These are phyloP conservation scores for Bullera alba DNA, from an alignment of 768 basidiomycete genomes.

Conservation along the genomic window DNA sequence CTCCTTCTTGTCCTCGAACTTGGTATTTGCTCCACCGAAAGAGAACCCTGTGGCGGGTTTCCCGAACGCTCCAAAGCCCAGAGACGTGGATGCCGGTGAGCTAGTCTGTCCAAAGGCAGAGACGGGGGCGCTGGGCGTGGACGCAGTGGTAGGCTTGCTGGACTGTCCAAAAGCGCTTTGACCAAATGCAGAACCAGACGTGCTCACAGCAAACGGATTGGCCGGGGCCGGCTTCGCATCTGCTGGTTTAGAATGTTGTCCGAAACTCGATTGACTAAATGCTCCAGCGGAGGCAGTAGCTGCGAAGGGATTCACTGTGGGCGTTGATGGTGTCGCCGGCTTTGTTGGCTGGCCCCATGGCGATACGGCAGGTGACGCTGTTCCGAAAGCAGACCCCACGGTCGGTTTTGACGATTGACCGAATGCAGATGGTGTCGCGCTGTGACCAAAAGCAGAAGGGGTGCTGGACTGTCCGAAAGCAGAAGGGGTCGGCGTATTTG, in stretches of 20 bases:
- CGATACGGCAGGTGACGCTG: no score
- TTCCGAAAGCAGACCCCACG: no score
- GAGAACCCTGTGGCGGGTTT: not conserved
- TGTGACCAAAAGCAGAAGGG: constrained; percentile 11
- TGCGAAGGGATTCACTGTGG: no score
- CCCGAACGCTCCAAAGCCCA: constrained; percentile 15
- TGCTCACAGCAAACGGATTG: constrained; percentile 9
- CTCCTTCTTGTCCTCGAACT: no score
- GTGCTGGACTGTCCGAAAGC: constrained; percentile 20
- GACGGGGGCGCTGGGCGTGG: constrained; percentile 14
- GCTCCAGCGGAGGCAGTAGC: no score
- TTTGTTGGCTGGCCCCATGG: no score
- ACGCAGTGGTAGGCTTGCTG: constrained; percentile 2
- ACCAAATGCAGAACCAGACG: constrained; percentile 37
- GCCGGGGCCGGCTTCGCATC: constrained; percentile 8
- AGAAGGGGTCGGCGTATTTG: not conserved
- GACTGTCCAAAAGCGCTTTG: constrained; percentile 48
- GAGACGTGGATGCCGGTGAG: constrained; percentile 3
- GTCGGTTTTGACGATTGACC: no score
- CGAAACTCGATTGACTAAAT: constrained; percentile 45
- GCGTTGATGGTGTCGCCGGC: no score
- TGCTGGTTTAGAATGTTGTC: constrained; percentile 37
- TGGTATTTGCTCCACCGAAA: constrained; percentile 4
- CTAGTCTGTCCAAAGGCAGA: constrained; percentile 14
- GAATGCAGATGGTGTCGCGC: constrained; percentile 18